Base-by-base conservation (phyloP, 1,284 basidiomycete genomes). In the Inonotus obliquus region DNA sequence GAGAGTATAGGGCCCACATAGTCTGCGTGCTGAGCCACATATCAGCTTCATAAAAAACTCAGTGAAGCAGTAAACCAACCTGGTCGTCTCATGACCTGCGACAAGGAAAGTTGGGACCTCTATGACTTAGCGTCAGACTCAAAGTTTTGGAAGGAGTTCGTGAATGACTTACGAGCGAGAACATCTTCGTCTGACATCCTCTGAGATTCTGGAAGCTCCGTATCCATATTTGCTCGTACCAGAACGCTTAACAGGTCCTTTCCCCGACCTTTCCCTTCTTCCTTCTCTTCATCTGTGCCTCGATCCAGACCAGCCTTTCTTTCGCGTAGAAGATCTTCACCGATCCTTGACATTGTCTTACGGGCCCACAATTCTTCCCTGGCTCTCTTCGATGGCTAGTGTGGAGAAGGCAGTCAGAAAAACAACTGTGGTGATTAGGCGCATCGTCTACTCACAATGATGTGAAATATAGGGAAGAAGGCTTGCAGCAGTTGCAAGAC, bases 51-150 rank as follows among this genome's bases (percentile, higher is more conserved):
- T 25, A 21, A 59, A 3, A 14, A 35, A n/a, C 23, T 29, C 19
- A 17, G n/a, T 14, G 17, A 38, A 39, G 65, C 14, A 19, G 9
- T 17, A 52, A 19, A 4, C 14, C 4, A 67, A 81, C 81, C 85
- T 88, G 1, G 76, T 78, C 0, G 92, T 94, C 70, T 94, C 91
- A 71, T 93, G 89, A 0, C 92, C 92, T 4, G 86, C 85, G 4
- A 83, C 74, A 1, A 89, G 69, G 72, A 86, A 85, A 0, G 83
- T 84, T 0, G 83, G 79, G 6, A 86, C 74, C 74, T 84, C 83
- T 84, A 66, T 38, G 37, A 5, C 23, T 19, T 10, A 2, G 53
- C n/a, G 9, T 27, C 38, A 41, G 9, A 54, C 11, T 45, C 35
- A 55, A 3, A 35, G 19, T 14, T 27, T 19, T 23, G 25, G 32